phyloP scores from a whole-genome alignment of 805 yeast genomes.

The Metschnikowia kunwiensis region DNA sequence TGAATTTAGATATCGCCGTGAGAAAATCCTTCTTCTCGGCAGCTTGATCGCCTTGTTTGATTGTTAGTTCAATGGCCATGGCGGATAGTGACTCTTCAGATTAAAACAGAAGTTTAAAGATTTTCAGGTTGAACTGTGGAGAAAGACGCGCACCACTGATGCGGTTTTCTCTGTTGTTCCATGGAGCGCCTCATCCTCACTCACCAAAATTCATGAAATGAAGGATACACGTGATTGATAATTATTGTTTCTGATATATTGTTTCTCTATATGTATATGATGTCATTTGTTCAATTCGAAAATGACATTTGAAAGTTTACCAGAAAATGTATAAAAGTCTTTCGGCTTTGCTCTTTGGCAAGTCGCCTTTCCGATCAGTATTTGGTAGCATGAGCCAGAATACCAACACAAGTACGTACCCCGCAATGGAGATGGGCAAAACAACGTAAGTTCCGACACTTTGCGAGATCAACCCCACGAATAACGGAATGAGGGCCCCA shows the following conservation, averaged over 20 bases:
- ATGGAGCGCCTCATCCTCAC: too few relatives aligned
- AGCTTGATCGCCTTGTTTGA: conserved; percentile 34
- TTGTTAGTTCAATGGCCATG: conserved; percentile 39
- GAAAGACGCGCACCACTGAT: too few relatives aligned
- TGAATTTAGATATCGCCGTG: conserved; percentile 42
- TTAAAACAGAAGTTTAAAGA: too few relatives aligned
- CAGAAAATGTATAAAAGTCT: conserved; percentile 5
- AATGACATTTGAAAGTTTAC: too few relatives aligned
- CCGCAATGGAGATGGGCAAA: conserved; percentile 22
- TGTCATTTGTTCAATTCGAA: too few relatives aligned
- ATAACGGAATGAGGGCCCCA: conserved; percentile 24
- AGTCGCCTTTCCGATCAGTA: conserved; percentile 8
- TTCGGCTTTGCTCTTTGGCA: conserved; percentile 1
- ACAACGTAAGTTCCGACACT: conserved; percentile 24
- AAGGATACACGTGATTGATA: too few relatives aligned
- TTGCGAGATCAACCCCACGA: conserved; percentile 23
- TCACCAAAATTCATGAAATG: too few relatives aligned
- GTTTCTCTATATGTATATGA: too few relatives aligned
- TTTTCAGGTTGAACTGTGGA: too few relatives aligned
- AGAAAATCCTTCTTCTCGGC: conserved; percentile 35
- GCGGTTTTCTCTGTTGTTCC: too few relatives aligned
- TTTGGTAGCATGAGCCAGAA: conserved; percentile 22
- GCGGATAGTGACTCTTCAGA: too few relatives aligned
- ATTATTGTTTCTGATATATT: too few relatives aligned
- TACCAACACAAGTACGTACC: conserved; percentile 16